Percentiles rank a stretch among this genome's conserved stretches.
Evolutionary conservation across 345 rosid species (phyloP).

Genomic region (Hibiscus trionum): DNA sequence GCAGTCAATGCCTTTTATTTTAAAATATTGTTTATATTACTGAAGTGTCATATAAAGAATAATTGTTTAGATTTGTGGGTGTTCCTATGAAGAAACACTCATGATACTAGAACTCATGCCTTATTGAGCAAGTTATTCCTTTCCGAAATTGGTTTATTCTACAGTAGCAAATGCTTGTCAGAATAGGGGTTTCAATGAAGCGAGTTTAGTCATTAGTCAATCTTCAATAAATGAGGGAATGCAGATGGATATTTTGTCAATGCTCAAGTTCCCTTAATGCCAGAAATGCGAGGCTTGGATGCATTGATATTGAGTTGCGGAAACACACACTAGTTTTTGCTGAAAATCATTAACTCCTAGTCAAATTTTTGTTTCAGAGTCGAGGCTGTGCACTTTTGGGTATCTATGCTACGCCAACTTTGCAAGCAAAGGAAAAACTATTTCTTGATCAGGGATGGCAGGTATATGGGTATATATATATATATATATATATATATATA

Average conservation of each 20-base stretch:
- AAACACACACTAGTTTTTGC: neutral
- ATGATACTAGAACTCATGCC: neutral
- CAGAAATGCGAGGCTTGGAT: neutral
- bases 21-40: neutral
- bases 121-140: neutral
- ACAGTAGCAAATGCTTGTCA: neutral
- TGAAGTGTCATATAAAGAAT: neutral
- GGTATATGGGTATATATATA: conserved; percentile 54
- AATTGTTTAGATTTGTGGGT: neutral
- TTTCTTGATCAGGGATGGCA: conserved; percentile 91
- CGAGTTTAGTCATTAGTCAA: neutral
- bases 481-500: conserved; percentile 14
- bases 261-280: neutral
- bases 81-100: neutral
- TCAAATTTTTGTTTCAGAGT: conserved; percentile 43
- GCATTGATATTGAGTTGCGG: neutral
- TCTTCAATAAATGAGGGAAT: neutral
- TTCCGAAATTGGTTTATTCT: neutral
- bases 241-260: neutral
- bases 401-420: conserved; percentile 75
- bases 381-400: conserved; percentile 90
- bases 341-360: neutral
- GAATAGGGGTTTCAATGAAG: neutral
- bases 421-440: conserved; percentile 71
- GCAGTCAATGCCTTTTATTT: neutral